phyloP scores from a whole-genome alignment of 306 rosid genomes.

The Vicia faba region DNA sequence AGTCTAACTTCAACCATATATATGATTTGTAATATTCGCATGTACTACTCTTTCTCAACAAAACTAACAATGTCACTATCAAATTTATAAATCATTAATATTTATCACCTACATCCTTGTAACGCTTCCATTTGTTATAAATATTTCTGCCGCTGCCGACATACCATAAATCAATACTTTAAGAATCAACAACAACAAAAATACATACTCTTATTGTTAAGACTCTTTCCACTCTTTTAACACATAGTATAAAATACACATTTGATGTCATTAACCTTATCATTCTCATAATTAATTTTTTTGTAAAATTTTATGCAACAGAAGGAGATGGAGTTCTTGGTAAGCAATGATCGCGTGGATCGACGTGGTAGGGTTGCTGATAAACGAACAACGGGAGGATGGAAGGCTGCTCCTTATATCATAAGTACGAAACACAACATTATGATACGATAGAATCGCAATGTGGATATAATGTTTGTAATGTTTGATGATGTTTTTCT shows the following conservation, averaged over 20 bases:
- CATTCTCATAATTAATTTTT: background rate
- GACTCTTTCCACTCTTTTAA: too few relatives aligned
- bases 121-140: too few relatives aligned
- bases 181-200: too few relatives aligned
- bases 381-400: constrained; percentile 58
- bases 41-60: too few relatives aligned
- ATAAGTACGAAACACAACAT: constrained; percentile 38
- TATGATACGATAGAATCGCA: background rate
- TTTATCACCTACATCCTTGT: too few relatives aligned
- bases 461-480: background rate
- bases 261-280: background rate
- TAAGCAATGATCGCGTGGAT: constrained; percentile 55
- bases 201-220: too few relatives aligned
- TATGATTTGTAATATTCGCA: too few relatives aligned
- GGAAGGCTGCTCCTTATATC: constrained; percentile 66
- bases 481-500: background rate
- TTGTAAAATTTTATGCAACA: constrained; percentile 13
- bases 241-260: background rate
- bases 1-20: too few relatives aligned
- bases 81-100: too few relatives aligned
- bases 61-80: too few relatives aligned
- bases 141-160: too few relatives aligned
- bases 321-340: constrained; percentile 43
- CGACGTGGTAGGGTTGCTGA: constrained; percentile 49
- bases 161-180: too few relatives aligned